Conservation (phyloP, 1,284 basidiomycete species). For the Singerocomus rubriflavus region DNA sequence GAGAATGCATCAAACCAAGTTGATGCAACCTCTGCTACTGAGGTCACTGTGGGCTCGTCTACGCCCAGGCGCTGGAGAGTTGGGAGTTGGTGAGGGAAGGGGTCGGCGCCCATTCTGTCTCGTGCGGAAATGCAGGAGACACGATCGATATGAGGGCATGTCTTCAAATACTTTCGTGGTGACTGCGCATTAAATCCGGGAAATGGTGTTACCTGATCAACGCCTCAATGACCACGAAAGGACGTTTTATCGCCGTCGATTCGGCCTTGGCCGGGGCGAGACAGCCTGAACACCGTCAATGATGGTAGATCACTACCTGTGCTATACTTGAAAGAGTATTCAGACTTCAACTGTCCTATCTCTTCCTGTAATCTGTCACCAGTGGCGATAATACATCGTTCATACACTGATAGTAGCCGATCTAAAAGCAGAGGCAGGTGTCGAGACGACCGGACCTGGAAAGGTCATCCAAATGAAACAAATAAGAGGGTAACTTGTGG, state of each 20-base stretch:
- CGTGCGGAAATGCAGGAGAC: neutral
- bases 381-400: too few relatives aligned
- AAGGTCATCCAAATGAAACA: too few relatives aligned
- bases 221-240: neutral
- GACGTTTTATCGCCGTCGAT: neutral
- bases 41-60: slow-evolving; percentile 18
- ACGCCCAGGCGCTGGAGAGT: slow-evolving; percentile 30
- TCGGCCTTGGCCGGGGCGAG: too few relatives aligned
- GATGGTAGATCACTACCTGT: too few relatives aligned
- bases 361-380: too few relatives aligned
- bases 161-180: slow-evolving; percentile 3
- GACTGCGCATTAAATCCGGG: neutral
- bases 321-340: too few relatives aligned
- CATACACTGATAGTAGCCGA: too few relatives aligned
- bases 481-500: too few relatives aligned
- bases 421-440: too few relatives aligned
- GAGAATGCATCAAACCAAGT: slow-evolving; percentile 36
- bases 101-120: slow-evolving; percentile 19
- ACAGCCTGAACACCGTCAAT: too few relatives aligned
- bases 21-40: slow-evolving; percentile 21
- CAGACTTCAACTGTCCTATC: too few relatives aligned
- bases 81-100: slow-evolving; percentile 26
- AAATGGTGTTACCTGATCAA: neutral
- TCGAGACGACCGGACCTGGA: too few relatives aligned
- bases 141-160: neutral